Evolutionary conservation across 805 yeast genomes (phyloP), one percentile per base, ranked within the genome.

Genomic region (Ogataea parapolymorpha): DNA sequence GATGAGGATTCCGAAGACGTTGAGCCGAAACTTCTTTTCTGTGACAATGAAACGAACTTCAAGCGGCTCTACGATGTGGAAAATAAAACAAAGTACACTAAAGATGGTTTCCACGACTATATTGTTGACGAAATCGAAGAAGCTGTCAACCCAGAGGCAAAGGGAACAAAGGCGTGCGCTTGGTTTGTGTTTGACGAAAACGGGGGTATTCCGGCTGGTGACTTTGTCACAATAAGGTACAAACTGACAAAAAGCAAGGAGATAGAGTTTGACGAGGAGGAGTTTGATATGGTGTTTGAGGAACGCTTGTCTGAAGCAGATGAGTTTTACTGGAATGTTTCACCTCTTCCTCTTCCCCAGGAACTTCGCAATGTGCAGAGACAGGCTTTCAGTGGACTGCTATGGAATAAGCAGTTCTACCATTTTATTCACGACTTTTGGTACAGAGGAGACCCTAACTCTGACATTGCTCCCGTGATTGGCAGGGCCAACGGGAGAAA

Each of bases 401-500:
- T 90, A 57, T 89, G 97, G 97, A 81, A 93, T 6, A 89, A 89
- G 61, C 96, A 89, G 64, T 89, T 82, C 61, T 89, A 89, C 59
- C 84, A 86, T 58, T 85, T 89, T 54, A 78, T 89, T 44, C 93
- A 84, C 63, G 80, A 79, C 46, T 84, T 85, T 52, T 89, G 97
- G 97, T 77, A 79, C 36, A 71, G 75, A 46, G 97, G 97, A 46
- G 97, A 89, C 61, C 87, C 93, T 7, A 65, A 68, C 40, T 77
- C 83, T 8, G 80, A 79, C 6, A 75, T 85, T 30, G 78, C 80
- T n/a, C 95, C 96, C 0, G 83, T 90, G 2, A 74, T 75, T 9
- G 80, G 89, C 54, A 70, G 97, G 50, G 91, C 90, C 22, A 79
- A 82, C 56, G 86, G 91, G n/a, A 74, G 97, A 62, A 89, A 89